Conservation (phyloP, 176 grass and related monocot species). For the Cenchrus fungigraminus region DNA sequence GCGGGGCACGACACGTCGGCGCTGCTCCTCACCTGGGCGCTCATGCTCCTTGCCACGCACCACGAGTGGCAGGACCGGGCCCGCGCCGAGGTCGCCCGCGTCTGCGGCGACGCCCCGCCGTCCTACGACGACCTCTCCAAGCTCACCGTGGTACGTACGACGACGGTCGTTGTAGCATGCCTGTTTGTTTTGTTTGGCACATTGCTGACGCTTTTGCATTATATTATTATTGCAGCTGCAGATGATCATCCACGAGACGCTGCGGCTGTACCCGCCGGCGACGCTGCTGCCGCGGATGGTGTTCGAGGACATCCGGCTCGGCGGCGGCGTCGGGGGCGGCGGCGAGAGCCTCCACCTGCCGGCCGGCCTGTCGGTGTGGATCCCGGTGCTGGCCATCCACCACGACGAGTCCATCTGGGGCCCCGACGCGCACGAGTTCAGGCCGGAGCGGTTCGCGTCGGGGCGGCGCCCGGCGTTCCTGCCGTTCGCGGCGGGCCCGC, state of each 20-base stretch:
- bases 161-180: too few species aligned
- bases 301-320: conserved; percentile 77
- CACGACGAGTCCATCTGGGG: conserved; percentile 84
- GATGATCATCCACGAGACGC: conserved; percentile 97
- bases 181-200: too few species aligned
- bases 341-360: conserved; percentile 53
- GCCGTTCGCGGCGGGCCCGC: conserved; percentile 79
- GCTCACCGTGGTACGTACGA: conserved; percentile 63
- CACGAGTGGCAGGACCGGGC: conserved; percentile 78
- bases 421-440: conserved; percentile 73
- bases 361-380: conserved; percentile 80
- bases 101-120: conserved; percentile 65
- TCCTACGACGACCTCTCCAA: conserved; percentile 77
- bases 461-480: conserved; percentile 68
- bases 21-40: conserved; percentile 84
- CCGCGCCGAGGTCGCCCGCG: conserved; percentile 64
- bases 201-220: background rate
- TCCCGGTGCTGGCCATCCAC: conserved; percentile 92
- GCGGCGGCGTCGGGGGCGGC: conserved; percentile 41
- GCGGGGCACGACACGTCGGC: conserved; percentile 91
- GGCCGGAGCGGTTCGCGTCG: conserved; percentile 71
- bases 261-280: conserved; percentile 94
- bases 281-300: conserved; percentile 89
- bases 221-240: conserved; percentile 54
- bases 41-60: conserved; percentile 92